Evolutionary conservation across 2,329 filamentous ascomycete species (phyloP).

Genomic region (Microsporum canis): DNA sequence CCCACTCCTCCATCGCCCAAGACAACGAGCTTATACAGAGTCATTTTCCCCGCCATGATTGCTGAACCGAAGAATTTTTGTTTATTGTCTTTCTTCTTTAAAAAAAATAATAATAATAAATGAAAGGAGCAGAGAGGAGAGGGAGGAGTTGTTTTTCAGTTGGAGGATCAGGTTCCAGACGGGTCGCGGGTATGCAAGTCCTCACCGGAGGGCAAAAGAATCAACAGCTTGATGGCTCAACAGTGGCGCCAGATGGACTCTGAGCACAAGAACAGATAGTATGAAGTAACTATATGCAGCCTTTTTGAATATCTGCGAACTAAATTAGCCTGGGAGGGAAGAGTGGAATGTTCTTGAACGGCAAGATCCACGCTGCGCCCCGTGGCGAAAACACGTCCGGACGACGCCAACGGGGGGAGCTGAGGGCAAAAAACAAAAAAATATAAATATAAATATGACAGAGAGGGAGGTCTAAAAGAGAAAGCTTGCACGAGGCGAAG

Average conservation of each 20-base stretch:
- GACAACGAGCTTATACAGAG: slow-evolving; percentile 85
- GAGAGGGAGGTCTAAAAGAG: not conserved
- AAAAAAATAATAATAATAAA: not conserved
- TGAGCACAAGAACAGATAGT: not conserved
- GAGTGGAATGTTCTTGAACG: not conserved
- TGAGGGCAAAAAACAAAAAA: not conserved
- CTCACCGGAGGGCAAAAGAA: not conserved
- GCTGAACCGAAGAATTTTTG: not conserved
- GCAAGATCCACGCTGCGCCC: not conserved
- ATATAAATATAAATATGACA: not conserved
- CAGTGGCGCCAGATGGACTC: not conserved
- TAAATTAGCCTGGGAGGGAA: not conserved
- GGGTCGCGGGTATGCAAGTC: not conserved
- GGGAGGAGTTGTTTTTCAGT: not conserved
- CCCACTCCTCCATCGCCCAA: slow-evolving; percentile 87
- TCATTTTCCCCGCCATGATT: slow-evolving; percentile 84
- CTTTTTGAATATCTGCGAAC: not conserved
- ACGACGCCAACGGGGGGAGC: not conserved
- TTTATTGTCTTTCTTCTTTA: too few relatives aligned
- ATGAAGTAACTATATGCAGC: not conserved
- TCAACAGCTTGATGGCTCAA: not conserved
- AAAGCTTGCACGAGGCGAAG: not conserved
- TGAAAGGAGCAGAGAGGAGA: not conserved
- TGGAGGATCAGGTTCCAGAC: not conserved
- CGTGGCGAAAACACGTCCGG: not conserved